Evolutionary conservation across 139 green algal species (phyloP).

Genomic region (Asterochloris erici): DNA sequence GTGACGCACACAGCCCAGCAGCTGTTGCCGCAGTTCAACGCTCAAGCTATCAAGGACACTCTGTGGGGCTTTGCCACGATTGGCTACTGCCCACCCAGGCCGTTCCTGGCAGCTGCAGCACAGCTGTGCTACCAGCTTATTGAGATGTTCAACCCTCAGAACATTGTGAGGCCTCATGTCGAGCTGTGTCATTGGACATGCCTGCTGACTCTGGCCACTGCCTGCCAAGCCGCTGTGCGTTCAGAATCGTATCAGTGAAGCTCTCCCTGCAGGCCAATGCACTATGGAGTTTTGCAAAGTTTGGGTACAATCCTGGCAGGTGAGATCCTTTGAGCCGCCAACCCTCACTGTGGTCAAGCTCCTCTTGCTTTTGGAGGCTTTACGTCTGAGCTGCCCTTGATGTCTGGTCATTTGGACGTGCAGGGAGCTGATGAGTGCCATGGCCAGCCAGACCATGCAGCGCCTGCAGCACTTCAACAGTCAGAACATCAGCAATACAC

Average conservation of each 20-base stretch:
- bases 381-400: background rate
- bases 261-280: background rate
- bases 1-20: background rate
- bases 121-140: constrained; percentile 7
- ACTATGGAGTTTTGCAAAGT: constrained; percentile 17
- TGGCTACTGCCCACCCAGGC: constrained; percentile 12
- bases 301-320: constrained; percentile 18
- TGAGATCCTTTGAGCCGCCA: background rate
- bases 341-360: background rate
- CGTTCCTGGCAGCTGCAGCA: constrained; percentile 11
- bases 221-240: too few species aligned
- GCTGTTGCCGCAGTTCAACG: constrained; percentile 2
- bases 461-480: constrained; percentile 15
- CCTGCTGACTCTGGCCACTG: too few species aligned
- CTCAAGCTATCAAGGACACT: constrained; percentile 20
- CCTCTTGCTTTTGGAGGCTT: background rate
- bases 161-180: background rate
- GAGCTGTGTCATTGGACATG: too few species aligned
- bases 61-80: constrained; percentile 14
- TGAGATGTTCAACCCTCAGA: constrained; percentile 16
- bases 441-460: constrained; percentile 18
- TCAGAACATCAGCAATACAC: constrained; percentile 52
- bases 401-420: background rate
- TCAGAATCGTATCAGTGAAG: too few species aligned
- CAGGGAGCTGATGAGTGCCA: constrained; percentile 15